Conservation (phyloP, 768 basidiomycete genomes). For the Suillus brevipes region DNA sequence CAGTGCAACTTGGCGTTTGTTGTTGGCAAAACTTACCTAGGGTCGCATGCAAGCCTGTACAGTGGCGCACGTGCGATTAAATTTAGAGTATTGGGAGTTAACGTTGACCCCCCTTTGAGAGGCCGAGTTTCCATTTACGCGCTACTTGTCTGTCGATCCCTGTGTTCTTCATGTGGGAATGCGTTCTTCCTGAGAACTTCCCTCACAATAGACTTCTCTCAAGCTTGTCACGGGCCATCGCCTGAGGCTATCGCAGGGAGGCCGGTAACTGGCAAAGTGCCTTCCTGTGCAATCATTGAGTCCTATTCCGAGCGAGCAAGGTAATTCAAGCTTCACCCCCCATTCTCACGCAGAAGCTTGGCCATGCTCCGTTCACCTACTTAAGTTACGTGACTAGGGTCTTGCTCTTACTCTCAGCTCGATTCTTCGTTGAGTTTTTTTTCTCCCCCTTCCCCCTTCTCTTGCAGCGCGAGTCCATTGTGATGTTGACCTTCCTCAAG, state of each 20-base stretch:
- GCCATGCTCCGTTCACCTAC: not conserved
- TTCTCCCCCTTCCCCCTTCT: not conserved
- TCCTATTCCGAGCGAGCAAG: constrained; percentile 6
- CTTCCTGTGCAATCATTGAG: not conserved
- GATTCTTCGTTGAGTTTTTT: constrained; percentile 2
- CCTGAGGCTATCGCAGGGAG: not conserved
- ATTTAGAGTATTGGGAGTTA: not conserved
- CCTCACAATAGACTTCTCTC: not conserved
- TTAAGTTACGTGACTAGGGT: constrained; percentile 29
- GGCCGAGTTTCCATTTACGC: constrained; percentile 1
- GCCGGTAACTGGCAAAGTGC: not conserved
- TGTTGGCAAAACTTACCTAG: no score
- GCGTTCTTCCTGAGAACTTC: constrained; percentile 4
- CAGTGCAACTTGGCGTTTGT: no score
- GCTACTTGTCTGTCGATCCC: constrained; percentile 5
- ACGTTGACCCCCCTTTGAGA: not conserved
- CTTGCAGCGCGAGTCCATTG: not conserved
- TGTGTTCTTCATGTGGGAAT: not conserved
- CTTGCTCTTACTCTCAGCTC: constrained; percentile 7
- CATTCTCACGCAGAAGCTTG: constrained; percentile 32
- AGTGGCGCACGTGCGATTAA: no score
- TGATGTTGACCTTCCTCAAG: constrained; percentile 31
- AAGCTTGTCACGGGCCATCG: not conserved
- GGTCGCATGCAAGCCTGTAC: no score
- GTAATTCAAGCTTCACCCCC: not conserved